Evolutionary conservation across 116 monocot genomes (phyloP).

Genomic region (Iris pallida): DNA sequence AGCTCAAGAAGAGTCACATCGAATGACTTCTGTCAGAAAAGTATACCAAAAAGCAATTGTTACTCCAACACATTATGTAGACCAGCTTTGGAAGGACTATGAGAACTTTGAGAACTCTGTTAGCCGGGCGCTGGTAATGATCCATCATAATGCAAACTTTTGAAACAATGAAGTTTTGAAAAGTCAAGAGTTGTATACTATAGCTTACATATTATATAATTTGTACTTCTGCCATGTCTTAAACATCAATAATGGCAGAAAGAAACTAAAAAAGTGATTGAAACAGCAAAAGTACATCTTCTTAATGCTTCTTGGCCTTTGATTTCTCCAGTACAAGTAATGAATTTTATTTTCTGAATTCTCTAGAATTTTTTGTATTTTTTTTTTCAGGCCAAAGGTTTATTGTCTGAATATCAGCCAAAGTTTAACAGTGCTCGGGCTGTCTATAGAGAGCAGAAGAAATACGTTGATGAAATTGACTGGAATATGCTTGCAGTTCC

Average conservation of each 20-base stretch:
- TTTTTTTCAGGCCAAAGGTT: conserved; percentile 74
- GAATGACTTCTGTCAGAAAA: conserved; percentile 87
- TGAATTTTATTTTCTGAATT: too few relatives aligned
- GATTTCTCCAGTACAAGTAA: too few relatives aligned
- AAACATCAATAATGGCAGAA: too few relatives aligned
- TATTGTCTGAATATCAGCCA: conserved; percentile 91
- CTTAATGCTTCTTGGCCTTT: too few relatives aligned
- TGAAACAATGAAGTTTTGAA: background rate
- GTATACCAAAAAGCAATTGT: conserved; percentile 89
- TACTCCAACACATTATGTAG: conserved; percentile 87
- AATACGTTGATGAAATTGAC: conserved; percentile 94
- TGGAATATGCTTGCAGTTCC: conserved; percentile 98
- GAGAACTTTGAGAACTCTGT: conserved; percentile 97
- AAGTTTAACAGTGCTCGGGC: conserved; percentile 96
- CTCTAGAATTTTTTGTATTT: background rate
- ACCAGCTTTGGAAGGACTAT: conserved; percentile 97
- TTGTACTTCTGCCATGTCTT: too few relatives aligned
- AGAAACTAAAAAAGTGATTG: too few relatives aligned
- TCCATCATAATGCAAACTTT: conserved; percentile 1
- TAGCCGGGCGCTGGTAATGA: conserved; percentile 80
- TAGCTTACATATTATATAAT: too few relatives aligned
- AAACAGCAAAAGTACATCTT: too few relatives aligned
- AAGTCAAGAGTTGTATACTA: background rate
- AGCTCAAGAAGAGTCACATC: conserved; percentile 85
- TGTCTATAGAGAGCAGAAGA: conserved; percentile 89